Evolutionary conservation across 495 filamentous ascomycete species (phyloP).

Genomic region (Penicillium silybi): DNA sequence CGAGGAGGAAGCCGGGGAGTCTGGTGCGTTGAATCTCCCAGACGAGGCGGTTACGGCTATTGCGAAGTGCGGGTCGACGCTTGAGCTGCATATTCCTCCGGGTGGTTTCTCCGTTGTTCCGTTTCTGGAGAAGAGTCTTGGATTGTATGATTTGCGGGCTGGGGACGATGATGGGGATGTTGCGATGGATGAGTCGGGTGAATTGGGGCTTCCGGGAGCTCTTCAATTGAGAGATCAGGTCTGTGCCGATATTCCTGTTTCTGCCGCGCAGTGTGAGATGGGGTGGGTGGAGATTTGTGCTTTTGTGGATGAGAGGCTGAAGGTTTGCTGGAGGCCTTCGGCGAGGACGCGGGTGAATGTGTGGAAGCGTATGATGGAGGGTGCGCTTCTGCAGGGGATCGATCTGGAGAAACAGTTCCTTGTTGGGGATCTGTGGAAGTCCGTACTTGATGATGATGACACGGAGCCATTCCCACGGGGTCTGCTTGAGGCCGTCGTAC

Average conservation of each 20-base stretch:
- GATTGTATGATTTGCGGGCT: conserved; percentile 28
- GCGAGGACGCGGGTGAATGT: conserved; percentile 36
- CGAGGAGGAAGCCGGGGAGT: conserved; percentile 20
- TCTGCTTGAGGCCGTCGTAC: conserved; percentile 42
- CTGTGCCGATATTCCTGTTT: conserved; percentile 45
- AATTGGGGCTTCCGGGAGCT: background rate
- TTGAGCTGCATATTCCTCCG: conserved; percentile 53
- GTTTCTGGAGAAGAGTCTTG: conserved; percentile 33
- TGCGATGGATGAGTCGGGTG: conserved; percentile 9
- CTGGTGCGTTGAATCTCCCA: conserved; percentile 29
- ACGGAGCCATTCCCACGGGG: conserved; percentile 32
- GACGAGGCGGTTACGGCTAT: conserved; percentile 52
- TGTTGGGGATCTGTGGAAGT: conserved; percentile 43
- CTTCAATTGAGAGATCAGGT: conserved; percentile 22
- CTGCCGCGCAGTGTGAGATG: conserved; percentile 36
- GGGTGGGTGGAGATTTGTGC: conserved; percentile 49
- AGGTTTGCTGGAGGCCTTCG: conserved; percentile 40
- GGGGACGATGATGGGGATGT: conserved; percentile 20
- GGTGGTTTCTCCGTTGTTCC: conserved; percentile 32
- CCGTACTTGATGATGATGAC: conserved; percentile 44
- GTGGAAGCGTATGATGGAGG: conserved; percentile 46
- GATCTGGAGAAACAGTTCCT: conserved; percentile 47
- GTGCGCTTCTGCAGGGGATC: conserved; percentile 40
- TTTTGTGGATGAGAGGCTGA: conserved; percentile 34
- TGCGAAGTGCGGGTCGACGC: conserved; percentile 67